Evolutionary conservation across 164 flowering plant species (phyloP), one percentile per base, ranked within the genome.

Genomic region (Pachysandra terminalis): DNA sequence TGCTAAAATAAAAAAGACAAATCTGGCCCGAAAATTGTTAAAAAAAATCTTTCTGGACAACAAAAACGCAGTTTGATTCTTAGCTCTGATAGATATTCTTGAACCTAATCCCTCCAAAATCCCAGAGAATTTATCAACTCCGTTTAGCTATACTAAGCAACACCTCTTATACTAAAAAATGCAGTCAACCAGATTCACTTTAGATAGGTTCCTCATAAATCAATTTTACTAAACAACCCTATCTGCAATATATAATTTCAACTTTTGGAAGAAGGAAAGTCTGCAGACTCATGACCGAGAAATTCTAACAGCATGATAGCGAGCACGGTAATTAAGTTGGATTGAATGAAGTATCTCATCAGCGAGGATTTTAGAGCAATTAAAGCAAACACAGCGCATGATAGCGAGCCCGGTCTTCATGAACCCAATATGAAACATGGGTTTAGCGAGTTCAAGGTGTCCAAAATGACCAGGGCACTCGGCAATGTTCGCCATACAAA

Each of bases 391-490:
- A 26, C 90, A 88, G 14, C 98, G 89, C 87, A 93, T 83, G 17
- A 96, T 85, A 55, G 86, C 79, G 15, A 93, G 87, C 26, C 93
- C 98, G 19, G 93, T 88, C 83, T 96, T 96, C 83, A 96, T 48
- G 60, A 93, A 96, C 0, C 99, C 99, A 3, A 95, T 90, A 65
- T 95, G 99, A 56, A 82, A 95, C 99, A 95, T 93, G 0, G 99
- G 99, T 59, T 96, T 96, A 19, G 99, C 99, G 3, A 96, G 90
- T 83, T 96, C 99, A 5, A 96, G 85, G 72, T 96, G 98, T 5
- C 99, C 99, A 68, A 96, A 96, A 66, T 96, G 99, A 0, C 99
- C 99, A 0, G 99, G 96, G 28, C 99, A 96, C 79, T 96, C 99
- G 0, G 98, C 98, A 98, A 96, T 96, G 72, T 85, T 93, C 5